Conservation (phyloP, 768 basidiomycete species). For the Leucosporidium yakuticum region DNA sequence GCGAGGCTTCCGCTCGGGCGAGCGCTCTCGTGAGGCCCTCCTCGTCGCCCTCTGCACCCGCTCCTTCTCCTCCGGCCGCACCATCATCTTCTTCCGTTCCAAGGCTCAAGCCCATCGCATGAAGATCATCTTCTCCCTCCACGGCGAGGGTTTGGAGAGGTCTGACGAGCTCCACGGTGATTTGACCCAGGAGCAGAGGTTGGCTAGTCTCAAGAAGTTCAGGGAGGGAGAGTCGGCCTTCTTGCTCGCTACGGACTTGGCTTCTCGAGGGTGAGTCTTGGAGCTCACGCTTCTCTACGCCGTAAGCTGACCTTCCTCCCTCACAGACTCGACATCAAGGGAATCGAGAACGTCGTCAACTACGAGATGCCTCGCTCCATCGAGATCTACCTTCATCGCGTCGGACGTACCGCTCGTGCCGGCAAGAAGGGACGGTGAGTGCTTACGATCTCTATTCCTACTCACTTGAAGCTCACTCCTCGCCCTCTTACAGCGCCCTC, state of each 20-base stretch:
- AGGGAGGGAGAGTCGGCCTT: conserved; percentile 82
- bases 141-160: conserved; percentile 48
- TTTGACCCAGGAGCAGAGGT: conserved; percentile 92
- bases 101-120: conserved; percentile 97
- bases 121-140: conserved; percentile 80
- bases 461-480: neutral
- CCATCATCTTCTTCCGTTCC: conserved; percentile 89
- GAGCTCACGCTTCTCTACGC: neutral
- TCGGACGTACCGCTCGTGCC: conserved; percentile 50
- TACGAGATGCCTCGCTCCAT: conserved; percentile 96
- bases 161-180: conserved; percentile 87
- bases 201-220: conserved; percentile 78
- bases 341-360: conserved; percentile 94
- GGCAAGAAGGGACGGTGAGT: conserved; percentile 81
- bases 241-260: conserved; percentile 92
- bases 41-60: conserved; percentile 77
- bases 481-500: conserved; percentile 58
- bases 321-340: conserved; percentile 82
- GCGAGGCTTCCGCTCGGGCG: conserved; percentile 39
- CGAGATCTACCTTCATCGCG: conserved; percentile 86
- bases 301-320: neutral
- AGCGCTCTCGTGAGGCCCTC: conserved; percentile 43
- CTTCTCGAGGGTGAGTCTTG: conserved; percentile 50
- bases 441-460: neutral
- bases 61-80: conserved; percentile 67